Conservation (phyloP, 495 filamentous ascomycete genomes). For the Annulohypoxylon moriforme region DNA sequence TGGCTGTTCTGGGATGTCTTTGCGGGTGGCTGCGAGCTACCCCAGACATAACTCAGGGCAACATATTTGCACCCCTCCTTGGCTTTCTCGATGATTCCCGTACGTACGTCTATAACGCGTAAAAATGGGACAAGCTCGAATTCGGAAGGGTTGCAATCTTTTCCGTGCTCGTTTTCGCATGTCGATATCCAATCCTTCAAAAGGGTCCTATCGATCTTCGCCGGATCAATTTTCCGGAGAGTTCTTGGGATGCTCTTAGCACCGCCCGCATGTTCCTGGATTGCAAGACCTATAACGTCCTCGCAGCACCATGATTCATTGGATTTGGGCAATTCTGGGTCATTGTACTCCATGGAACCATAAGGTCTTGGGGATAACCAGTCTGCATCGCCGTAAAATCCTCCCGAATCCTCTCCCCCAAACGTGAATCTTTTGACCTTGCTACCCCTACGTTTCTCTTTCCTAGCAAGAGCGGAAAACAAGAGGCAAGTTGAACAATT, state of each 20-base stretch:
- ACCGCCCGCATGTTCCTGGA: background rate
- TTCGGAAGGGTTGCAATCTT: background rate
- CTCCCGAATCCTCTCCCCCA: background rate
- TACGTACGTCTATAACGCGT: background rate
- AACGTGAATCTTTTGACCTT: background rate
- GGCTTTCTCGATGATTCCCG: background rate
- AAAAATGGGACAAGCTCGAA: background rate
- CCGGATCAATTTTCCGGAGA: background rate
- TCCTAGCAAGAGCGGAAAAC: background rate
- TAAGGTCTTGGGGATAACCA: background rate
- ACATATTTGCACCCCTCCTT: background rate
- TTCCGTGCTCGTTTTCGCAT: background rate
- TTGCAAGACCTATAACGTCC: background rate
- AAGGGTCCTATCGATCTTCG: background rate
- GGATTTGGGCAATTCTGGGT: background rate
- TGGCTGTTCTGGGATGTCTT: background rate
- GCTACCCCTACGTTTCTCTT: background rate
- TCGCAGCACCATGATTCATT: background rate
- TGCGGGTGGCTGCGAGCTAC: background rate
- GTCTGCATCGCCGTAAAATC: background rate
- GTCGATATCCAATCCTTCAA: background rate
- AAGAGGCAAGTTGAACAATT: background rate
- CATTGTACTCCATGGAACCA: background rate
- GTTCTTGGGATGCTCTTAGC: background rate
- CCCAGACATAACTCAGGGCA: background rate